Base-by-base conservation (phyloP, 164 flowering plant species). In the Macadamia tetraphylla region DNA sequence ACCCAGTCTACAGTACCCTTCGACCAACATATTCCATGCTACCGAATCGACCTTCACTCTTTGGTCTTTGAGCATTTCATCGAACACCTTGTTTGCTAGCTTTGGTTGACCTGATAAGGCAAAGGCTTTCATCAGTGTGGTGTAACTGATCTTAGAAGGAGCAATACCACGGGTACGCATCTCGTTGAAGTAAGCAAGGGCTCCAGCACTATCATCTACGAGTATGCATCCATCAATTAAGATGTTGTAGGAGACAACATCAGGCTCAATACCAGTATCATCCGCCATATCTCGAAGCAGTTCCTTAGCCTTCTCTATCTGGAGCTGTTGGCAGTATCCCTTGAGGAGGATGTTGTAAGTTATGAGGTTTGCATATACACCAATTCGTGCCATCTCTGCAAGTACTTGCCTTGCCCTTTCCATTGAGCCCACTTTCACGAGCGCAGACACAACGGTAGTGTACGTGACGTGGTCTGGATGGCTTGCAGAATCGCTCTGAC, bases 21-120 rank as follows among this genome's bases (percentile, higher is more conserved):
- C 96, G 49, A 94, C 80, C 87, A 94, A 71, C 98, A 92, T 86
- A 59, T 94, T 94, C 97, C 97, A 94, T 51, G 99, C 98, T 30
- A 86, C 82, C 57, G 82, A 31, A 78, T 92, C 98, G n/a, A 79
- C 87, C 74, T 88, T 89, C 56, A 94, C 91, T 44, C 96, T 73
- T 18, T 91, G 88, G 75, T 94, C 99, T 58, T 77, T 81, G 18
- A 81, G 66, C 98, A 94, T 89, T 71, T 89, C 99, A 66, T 90
- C 91, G 68, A 94, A 92, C 46, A 92, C 97, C 76, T 83, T 82
- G 64, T 78, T 60, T 9, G 89, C 98, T 63, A 94, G 70, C 84
- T 90, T 94, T 6, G 99, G 92, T 73, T 94, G 97, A 66, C 90
- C 90, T 0, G 92, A 79, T 62, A 79, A 57, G 1, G 88, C 92